Conservation (phyloP, 202 grass and related monocot genomes). For the Saccharum hybrid region DNA sequence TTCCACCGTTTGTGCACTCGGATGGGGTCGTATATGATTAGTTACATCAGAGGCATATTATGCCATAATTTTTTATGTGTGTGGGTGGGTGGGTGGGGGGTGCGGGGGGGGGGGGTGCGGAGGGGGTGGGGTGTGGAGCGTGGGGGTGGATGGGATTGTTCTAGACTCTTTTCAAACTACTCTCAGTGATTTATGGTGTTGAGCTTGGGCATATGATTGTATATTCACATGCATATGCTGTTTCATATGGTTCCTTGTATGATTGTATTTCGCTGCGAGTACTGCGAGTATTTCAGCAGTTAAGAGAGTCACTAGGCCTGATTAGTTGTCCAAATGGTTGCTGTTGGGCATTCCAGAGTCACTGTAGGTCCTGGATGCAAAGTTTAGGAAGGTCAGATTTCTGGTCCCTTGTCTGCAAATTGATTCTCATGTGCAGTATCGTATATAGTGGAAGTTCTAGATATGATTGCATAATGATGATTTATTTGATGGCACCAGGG, state of each 20-base stretch:
- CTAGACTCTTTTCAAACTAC: not conserved
- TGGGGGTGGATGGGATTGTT: not conserved
- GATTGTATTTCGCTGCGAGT: not conserved
- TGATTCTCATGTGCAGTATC: not conserved
- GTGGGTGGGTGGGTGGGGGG: too few relatives aligned
- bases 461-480: slow-evolving; percentile 10
- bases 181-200: not conserved
- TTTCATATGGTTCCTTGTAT: not conserved
- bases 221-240: slow-evolving; percentile 4
- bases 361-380: not conserved
- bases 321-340: slow-evolving; percentile 11
- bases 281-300: not conserved
- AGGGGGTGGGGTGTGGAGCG: too few relatives aligned
- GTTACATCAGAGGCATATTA: not conserved
- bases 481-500: not conserved
- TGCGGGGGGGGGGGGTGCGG: too few relatives aligned
- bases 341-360: not conserved
- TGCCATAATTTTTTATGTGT: too few relatives aligned
- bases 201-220: not conserved
- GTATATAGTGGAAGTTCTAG: not conserved
- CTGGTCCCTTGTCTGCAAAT: not conserved
- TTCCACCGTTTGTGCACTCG: not conserved
- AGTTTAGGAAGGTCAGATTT: not conserved
- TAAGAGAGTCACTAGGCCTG: not conserved
- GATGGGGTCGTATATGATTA: not conserved